Percentiles rank a stretch among this genome's conserved stretches.
These are phyloP conservation scores for Geotrichum aggregatum DNA, from an alignment of 1,139 yeast genomes.

Conservation along the genomic window DNA sequence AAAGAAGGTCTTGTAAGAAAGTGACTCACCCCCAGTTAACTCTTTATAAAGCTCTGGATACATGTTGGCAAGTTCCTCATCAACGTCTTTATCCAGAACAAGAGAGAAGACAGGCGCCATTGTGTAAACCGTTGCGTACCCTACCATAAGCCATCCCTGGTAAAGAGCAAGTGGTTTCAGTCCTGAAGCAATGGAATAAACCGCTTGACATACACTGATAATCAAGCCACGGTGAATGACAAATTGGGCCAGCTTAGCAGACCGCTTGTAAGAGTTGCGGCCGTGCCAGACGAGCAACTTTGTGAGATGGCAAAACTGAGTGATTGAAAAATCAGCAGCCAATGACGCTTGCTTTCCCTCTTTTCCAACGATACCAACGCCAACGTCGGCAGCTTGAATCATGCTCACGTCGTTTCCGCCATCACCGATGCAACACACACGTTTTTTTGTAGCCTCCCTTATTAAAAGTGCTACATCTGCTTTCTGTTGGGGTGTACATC, in stretches of 20 bases:
- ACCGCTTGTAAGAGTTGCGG: conserved; percentile 89
- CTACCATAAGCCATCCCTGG: conserved; percentile 98
- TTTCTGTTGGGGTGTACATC: conserved; percentile 98
- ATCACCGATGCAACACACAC: conserved; percentile 97
- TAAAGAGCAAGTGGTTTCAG: conserved; percentile 93
- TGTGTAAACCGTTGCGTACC: conserved; percentile 93
- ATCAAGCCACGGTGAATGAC: conserved; percentile 93
- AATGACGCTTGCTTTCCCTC: conserved; percentile 97
- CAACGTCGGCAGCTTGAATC: conserved; percentile 98
- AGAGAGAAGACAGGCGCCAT: conserved; percentile 98
- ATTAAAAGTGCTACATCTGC: conserved; percentile 89
- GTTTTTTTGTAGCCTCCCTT: conserved; percentile 70
- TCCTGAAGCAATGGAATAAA: conserved; percentile 75
- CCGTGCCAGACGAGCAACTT: conserved; percentile 95
- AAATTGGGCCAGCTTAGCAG: conserved; percentile 92
- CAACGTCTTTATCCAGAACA: conserved; percentile 87
- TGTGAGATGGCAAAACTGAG: conserved; percentile 85
- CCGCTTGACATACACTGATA: conserved; percentile 94
- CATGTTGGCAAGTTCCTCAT: conserved; percentile 78
- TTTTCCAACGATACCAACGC: conserved; percentile 97
- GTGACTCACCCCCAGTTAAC: conserved; percentile 77
- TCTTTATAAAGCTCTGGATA: conserved; percentile 96
- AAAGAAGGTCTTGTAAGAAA: conserved; percentile 82
- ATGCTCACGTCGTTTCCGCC: conserved; percentile 99
- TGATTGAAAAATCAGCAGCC: conserved; percentile 93